Conservation (phyloP, 495 filamentous ascomycete genomes). For the Copromyces sp. region DNA sequence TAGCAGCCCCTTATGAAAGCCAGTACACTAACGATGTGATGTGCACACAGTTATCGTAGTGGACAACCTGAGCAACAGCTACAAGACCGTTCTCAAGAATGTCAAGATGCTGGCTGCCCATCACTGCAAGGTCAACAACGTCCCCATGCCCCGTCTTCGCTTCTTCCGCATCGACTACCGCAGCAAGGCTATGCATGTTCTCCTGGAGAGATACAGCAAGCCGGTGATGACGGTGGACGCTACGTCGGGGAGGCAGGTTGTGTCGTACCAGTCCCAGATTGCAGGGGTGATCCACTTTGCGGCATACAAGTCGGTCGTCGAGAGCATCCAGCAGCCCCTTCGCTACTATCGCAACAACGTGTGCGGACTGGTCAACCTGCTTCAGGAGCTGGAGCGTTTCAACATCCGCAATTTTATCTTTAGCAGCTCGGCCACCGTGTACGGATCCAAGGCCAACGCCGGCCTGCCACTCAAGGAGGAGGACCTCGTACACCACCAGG, state of each 20-base stretch:
- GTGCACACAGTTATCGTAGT: slow-evolving; percentile 39
- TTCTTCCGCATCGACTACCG: slow-evolving; percentile 51
- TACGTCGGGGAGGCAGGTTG: slow-evolving; percentile 30
- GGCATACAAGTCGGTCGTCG: slow-evolving; percentile 45
- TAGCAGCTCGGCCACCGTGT: slow-evolving; percentile 53
- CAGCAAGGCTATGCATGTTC: slow-evolving; percentile 21
- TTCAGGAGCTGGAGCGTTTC: slow-evolving; percentile 43
- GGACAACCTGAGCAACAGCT: slow-evolving; percentile 55
- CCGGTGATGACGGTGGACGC: slow-evolving; percentile 27
- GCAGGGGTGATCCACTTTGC: slow-evolving; percentile 56
- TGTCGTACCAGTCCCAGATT: slow-evolving; percentile 40
- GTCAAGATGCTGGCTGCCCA: slow-evolving; percentile 39
- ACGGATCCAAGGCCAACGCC: slow-evolving; percentile 45
- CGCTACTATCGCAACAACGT: slow-evolving; percentile 60
- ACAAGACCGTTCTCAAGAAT: slow-evolving; percentile 41
- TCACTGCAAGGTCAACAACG: slow-evolving; percentile 30
- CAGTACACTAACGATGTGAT: not conserved
- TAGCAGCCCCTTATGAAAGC: not conserved
- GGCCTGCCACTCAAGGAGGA: slow-evolving; percentile 49
- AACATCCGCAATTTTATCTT: slow-evolving; percentile 58
- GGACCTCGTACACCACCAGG: slow-evolving; percentile 46
- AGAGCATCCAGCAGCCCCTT: slow-evolving; percentile 42
- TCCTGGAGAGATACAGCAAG: slow-evolving; percentile 20
- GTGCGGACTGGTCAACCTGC: slow-evolving; percentile 50
- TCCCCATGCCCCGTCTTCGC: slow-evolving; percentile 39